Base-by-base conservation (phyloP, 306 rosid genomes). In the Casuarina equisetifolia region DNA sequence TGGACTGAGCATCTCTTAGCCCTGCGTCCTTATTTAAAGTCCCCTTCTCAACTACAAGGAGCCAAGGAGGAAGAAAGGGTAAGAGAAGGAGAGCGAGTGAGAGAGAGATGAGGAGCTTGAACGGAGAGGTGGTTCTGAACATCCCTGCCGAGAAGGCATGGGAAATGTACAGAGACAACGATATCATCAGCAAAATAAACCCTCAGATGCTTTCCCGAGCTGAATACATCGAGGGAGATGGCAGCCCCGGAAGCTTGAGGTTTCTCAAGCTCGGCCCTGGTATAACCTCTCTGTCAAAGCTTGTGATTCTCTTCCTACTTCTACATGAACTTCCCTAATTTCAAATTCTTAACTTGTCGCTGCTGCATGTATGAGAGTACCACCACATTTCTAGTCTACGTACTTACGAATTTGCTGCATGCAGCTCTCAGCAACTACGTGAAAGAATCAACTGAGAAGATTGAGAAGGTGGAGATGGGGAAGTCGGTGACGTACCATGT, bases 191-290 rank as follows among this genome's bases (percentile, higher is more conserved):
- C 75, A 61, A 81, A 71, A 84, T 84, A 66, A 81, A 84, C 40
- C 88, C 83, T 4, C 74, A 84, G 9, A 72, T 84, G 88, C 85
- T 84, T 78, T 67, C 83, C 44, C 69, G 53, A 49, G 85, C 85
- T 40, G 72, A 84, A 48, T 84, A 84, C 76, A 69, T 84, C 20
- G 45, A 78, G 48, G 85, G 88, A 43, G 88, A 84, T 78, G 88
- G 88, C 39, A 73, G 83, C 51, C 88, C 85, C 15, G 88, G 88
- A 44, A 81, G 80, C 63, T 70, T 81, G 16, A 74, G 88, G 80
- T 72, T 74, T 25, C 74, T 84, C 53, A 81, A 84, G 83, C 82
- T 84, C 38, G 88, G 88, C 72, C 88, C 88, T 3, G 88, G 88
- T 84, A 52, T 36, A 32, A n/a, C 46, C 69, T 38, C 45, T 36